A percentile compares a stretch with the other conserved stretches of the same genome.
These are phyloP conservation scores for Oryza rufipogon DNA, from an alignment of 176 grass and related monocot genomes.

Conservation along the genomic window DNA sequence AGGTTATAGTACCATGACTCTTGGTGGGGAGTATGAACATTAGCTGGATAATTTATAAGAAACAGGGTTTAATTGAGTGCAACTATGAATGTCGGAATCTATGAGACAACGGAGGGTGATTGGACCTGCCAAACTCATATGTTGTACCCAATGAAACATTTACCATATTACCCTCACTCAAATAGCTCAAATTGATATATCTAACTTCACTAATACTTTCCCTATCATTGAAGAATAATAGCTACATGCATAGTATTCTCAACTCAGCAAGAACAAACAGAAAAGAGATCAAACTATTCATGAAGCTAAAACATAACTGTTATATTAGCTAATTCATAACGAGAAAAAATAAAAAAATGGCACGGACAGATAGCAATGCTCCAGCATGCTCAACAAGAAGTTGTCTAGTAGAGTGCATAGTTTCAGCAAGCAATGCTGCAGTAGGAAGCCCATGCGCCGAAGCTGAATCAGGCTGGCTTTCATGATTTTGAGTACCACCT, in stretches of 20 bases:
- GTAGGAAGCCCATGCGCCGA: conserved; percentile 54
- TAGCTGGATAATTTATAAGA: background rate
- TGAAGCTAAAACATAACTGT: background rate
- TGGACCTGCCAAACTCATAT: background rate
- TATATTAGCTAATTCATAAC: conserved; percentile 23
- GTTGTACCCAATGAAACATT: background rate
- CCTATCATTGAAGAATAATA: conserved; percentile 25
- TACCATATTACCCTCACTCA: background rate
- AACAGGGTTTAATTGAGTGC: background rate
- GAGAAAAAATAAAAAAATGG: conserved; percentile 30
- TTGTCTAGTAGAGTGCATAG: conserved; percentile 60
- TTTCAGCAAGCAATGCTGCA: conserved; percentile 66
- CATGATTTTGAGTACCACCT: conserved; percentile 42
- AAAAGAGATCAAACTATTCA: conserved; percentile 7
- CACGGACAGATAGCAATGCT: conserved; percentile 60
- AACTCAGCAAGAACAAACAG: conserved; percentile 25
- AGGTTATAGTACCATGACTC: background rate
- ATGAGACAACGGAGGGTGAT: background rate
- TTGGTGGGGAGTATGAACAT: background rate
- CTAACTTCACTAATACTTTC: background rate
- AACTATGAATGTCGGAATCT: background rate
- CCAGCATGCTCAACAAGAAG: conserved; percentile 66
- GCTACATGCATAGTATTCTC: background rate
- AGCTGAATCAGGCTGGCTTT: conserved; percentile 44
- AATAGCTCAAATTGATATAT: conserved; percentile 26